phyloP scores from a whole-genome alignment of 371 early-diverging fungal genomes.

The Mortierella sp. region DNA sequence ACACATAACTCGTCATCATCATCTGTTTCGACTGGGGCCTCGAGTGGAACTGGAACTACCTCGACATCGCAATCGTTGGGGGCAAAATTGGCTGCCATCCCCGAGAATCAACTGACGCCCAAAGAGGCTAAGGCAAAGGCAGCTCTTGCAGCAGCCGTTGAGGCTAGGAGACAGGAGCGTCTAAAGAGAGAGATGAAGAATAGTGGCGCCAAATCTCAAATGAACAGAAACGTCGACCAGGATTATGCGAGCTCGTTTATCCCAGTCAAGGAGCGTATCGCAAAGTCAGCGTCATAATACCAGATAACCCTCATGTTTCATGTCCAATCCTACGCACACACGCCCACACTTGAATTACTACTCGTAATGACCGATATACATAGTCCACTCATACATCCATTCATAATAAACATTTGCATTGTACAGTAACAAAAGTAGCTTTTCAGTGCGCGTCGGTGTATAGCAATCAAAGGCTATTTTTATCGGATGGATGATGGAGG shows the following conservation, averaged over 20 bases:
- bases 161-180: constrained; percentile 43
- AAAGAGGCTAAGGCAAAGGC: constrained; percentile 55
- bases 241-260: constrained; percentile 46
- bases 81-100: constrained; percentile 44
- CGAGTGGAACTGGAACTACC: constrained; percentile 10
- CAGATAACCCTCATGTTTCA: background rate
- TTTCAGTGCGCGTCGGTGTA: too few relatives aligned
- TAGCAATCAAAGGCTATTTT: too few relatives aligned
- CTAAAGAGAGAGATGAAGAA: constrained; percentile 45
- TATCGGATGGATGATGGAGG: too few relatives aligned
- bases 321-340: too few relatives aligned
- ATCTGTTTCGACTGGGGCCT: constrained; percentile 27
- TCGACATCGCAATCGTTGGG: constrained; percentile 27
- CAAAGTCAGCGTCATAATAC: constrained; percentile 15
- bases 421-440: too few relatives aligned
- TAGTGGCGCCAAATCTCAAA: constrained; percentile 32
- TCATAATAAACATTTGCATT: background rate
- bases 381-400: background rate
- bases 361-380: background rate
- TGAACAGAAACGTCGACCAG: constrained; percentile 36
- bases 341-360: too few relatives aligned
- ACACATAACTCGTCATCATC: constrained; percentile 39
- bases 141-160: constrained; percentile 50
- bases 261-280: constrained; percentile 43
- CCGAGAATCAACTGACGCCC: constrained; percentile 39